Conservation (phyloP, 2,329 filamentous ascomycete species). For the Scedosporium dehoogii region DNA sequence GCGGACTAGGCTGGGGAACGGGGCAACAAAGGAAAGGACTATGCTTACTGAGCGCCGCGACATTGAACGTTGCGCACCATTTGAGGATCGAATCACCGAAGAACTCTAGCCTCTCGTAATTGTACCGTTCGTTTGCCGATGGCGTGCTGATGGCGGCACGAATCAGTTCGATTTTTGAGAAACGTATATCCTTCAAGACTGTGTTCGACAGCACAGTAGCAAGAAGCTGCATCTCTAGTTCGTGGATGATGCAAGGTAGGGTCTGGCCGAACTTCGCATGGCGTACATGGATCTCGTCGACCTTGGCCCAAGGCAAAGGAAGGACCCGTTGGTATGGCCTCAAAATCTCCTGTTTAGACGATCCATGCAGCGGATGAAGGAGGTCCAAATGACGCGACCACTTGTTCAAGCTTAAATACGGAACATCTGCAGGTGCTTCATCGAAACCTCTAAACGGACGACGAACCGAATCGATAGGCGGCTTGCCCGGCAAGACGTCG, state of each 20-base stretch:
- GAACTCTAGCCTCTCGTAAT: constrained; percentile 83
- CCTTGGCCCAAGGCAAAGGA: constrained; percentile 34
- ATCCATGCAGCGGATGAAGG: constrained; percentile 32
- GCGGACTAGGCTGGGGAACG: background rate
- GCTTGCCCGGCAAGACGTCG: constrained; percentile 32
- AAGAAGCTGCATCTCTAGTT: constrained; percentile 55
- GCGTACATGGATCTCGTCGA: constrained; percentile 35
- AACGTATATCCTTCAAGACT: constrained; percentile 28
- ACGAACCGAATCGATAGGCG: constrained; percentile 28
- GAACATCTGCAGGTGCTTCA: constrained; percentile 28
- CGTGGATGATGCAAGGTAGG: constrained; percentile 63
- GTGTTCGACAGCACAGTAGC: constrained; percentile 44
- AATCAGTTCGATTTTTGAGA: constrained; percentile 46
- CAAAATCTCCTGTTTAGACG: constrained; percentile 16
- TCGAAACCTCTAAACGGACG: constrained; percentile 25
- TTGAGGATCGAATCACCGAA: constrained; percentile 81
- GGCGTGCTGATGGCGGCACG: constrained; percentile 62
- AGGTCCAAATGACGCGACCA: constrained; percentile 51
- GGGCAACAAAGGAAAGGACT: background rate
- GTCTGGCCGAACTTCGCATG: constrained; percentile 46
- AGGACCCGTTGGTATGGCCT: constrained; percentile 36
- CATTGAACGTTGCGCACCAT: constrained; percentile 55
- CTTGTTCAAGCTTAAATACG: constrained; percentile 37
- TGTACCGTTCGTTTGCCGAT: constrained; percentile 43
- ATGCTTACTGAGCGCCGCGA: constrained; percentile 41